Conservation (phyloP, 768 basidiomycete species). For the Rhizopogon roseolus region DNA sequence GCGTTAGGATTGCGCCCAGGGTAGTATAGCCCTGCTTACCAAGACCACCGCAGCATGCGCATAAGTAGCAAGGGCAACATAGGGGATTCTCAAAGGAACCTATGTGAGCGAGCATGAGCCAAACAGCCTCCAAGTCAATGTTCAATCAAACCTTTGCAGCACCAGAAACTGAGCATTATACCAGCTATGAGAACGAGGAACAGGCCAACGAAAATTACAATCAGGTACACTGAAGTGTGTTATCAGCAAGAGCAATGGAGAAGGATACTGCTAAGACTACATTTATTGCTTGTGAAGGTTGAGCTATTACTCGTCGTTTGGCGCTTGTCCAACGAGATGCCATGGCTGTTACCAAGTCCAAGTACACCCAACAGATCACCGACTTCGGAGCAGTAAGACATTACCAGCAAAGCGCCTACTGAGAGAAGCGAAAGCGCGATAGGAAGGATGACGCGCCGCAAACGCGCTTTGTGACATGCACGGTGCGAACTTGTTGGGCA, state of each 20-base stretch:
- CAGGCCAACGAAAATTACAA: constrained; percentile 61
- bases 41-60: constrained; percentile 68
- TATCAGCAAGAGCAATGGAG: not conserved
- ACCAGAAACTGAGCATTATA: constrained; percentile 61
- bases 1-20: not conserved
- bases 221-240: constrained; percentile 47
- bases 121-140: not conserved
- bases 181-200: constrained; percentile 48
- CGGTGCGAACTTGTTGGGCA: constrained; percentile 23
- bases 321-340: constrained; percentile 24
- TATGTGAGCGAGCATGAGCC: constrained; percentile 12
- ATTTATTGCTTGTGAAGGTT: constrained; percentile 36
- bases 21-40: constrained; percentile 31
- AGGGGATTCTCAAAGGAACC: constrained; percentile 58
- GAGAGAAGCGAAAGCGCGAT: constrained; percentile 27
- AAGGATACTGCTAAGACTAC: constrained; percentile 23
- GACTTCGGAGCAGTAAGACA: constrained; percentile 25
- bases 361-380: constrained; percentile 17
- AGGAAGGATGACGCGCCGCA: constrained; percentile 32
- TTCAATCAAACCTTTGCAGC: constrained; percentile 44
- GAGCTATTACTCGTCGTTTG: constrained; percentile 15
- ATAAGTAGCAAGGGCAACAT: constrained; percentile 69
- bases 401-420: constrained; percentile 23
- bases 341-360: constrained; percentile 24
- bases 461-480: constrained; percentile 26